Percentiles rank a stretch among this genome's conserved stretches.
Evolutionary conservation across 2,329 filamentous ascomycete genomes (phyloP).

Genomic region (Arachnomyces sp.): DNA sequence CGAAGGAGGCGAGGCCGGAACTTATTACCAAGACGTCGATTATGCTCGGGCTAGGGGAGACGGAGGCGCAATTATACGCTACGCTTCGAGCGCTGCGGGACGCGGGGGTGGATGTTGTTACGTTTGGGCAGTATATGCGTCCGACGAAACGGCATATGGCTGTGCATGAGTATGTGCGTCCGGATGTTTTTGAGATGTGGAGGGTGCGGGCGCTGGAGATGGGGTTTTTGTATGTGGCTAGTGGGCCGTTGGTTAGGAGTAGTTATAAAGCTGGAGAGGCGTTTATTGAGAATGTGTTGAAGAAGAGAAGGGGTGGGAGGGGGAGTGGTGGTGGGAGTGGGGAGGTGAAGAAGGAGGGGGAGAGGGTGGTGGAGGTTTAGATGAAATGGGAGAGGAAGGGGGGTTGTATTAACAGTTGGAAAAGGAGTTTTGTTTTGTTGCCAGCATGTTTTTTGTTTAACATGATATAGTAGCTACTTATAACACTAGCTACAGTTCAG

Average conservation of each 20-base stretch:
- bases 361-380: conserved; percentile 19
- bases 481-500: too few relatives aligned
- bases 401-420: too few relatives aligned
- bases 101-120: conserved; percentile 82
- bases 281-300: conserved; percentile 96
- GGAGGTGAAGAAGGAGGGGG: conserved; percentile 19
- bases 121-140: conserved; percentile 99
- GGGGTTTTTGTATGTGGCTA: conserved; percentile 95
- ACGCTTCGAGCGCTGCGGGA: conserved; percentile 71
- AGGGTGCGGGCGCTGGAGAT: conserved; percentile 79
- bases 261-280: conserved; percentile 97
- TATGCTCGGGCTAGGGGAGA: conserved; percentile 93
- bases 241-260: conserved; percentile 82
- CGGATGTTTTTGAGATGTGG: conserved; percentile 87
- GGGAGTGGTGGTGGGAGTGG: conserved; percentile 20
- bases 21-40: conserved; percentile 98
- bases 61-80: conserved; percentile 73
- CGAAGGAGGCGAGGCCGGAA: conserved; percentile 65
- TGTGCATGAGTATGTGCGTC: conserved; percentile 90
- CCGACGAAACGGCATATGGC: conserved; percentile 97
- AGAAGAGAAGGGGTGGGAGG: conserved; percentile 55
- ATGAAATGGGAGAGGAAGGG: not conserved
- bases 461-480: too few relatives aligned
- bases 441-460: too few relatives aligned
- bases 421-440: too few relatives aligned